phyloP scores from a whole-genome alignment of 371 early-diverging fungal genomes.

The Haplosporangium sp. region DNA sequence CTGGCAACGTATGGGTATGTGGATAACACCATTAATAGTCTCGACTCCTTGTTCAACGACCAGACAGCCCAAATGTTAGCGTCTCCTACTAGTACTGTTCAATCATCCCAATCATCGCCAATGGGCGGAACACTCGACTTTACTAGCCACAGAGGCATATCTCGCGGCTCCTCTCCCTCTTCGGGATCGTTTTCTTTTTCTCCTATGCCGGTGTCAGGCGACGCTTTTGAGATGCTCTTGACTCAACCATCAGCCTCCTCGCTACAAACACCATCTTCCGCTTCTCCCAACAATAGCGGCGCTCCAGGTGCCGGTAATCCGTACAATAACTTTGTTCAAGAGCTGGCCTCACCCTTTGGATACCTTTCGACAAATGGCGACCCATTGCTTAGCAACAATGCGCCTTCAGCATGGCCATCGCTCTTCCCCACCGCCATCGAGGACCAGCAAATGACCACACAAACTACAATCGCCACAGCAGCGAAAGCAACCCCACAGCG shows the following conservation, averaged over 20 bases:
- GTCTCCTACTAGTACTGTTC: conserved; percentile 28
- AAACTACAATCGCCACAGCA: conserved; percentile 5
- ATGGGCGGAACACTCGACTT: conserved; percentile 28
- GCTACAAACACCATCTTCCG: neutral
- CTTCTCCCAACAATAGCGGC: neutral
- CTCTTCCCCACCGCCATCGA: conserved; percentile 32
- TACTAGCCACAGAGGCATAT: conserved; percentile 1
- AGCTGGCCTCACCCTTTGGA: conserved; percentile 33
- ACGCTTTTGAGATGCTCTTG: conserved; percentile 28
- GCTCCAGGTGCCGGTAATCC: conserved; percentile 4
- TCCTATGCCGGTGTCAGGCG: conserved; percentile 34
- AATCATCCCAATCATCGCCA: conserved; percentile 32
- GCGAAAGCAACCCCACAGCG: conserved; percentile 24
- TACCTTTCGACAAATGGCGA: conserved; percentile 23
- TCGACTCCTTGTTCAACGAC: neutral
- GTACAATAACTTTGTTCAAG: conserved; percentile 18
- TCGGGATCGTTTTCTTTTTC: conserved; percentile 28
- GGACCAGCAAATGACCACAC: neutral
- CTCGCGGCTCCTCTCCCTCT: conserved; percentile 15
- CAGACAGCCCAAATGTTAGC: conserved; percentile 18
- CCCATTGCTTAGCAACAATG: neutral
- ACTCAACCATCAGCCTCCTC: conserved; percentile 19
- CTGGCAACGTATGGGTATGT: conserved; percentile 32
- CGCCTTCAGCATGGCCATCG: conserved; percentile 42
- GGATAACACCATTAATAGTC: conserved; percentile 1